phyloP scores from a whole-genome alignment of 768 basidiomycete species.

The Serendipita sp. region DNA sequence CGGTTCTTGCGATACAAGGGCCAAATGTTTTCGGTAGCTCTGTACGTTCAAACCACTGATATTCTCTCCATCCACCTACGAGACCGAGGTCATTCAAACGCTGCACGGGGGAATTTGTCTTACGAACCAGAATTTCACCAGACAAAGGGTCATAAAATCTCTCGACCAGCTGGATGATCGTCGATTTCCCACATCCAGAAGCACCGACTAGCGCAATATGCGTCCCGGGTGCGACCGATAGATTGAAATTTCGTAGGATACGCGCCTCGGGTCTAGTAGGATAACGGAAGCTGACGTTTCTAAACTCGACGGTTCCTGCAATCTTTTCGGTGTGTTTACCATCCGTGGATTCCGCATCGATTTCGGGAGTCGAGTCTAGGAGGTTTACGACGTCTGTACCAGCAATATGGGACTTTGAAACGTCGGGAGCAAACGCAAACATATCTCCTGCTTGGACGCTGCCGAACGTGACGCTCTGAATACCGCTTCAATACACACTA shows the following conservation, averaged over 20 bases:
- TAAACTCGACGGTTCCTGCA: slow-evolving; percentile 22
- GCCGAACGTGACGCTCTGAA: slow-evolving; percentile 57
- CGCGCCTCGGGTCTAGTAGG: slow-evolving; percentile 22
- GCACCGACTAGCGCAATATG: slow-evolving; percentile 19
- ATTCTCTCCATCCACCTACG: slow-evolving; percentile 23
- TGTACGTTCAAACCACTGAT: slow-evolving; percentile 25
- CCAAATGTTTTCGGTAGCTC: slow-evolving; percentile 23
- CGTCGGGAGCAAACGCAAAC: slow-evolving; percentile 75
- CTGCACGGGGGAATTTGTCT: too few species aligned
- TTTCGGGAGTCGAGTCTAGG: slow-evolving; percentile 54
- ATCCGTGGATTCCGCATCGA: slow-evolving; percentile 23
- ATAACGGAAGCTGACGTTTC: slow-evolving; percentile 24
- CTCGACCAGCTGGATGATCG: slow-evolving; percentile 17
- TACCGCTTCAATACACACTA: neutral
- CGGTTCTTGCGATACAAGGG: slow-evolving; percentile 31
- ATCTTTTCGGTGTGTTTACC: slow-evolving; percentile 21
- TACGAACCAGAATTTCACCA: slow-evolving; percentile 13
- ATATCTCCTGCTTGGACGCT: slow-evolving; percentile 80
- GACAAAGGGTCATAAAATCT: slow-evolving; percentile 18
- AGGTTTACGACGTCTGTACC: slow-evolving; percentile 61
- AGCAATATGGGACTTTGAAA: slow-evolving; percentile 69
- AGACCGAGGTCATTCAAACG: too few species aligned
- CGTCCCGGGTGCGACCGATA: slow-evolving; percentile 12
- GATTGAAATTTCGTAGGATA: slow-evolving; percentile 18
- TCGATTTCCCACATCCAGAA: slow-evolving; percentile 16